Percentiles rank a stretch among this genome's conserved stretches.
phyloP scores from a whole-genome alignment of 1,284 basidiomycete genomes.

The Malassezia vespertilionis region DNA sequence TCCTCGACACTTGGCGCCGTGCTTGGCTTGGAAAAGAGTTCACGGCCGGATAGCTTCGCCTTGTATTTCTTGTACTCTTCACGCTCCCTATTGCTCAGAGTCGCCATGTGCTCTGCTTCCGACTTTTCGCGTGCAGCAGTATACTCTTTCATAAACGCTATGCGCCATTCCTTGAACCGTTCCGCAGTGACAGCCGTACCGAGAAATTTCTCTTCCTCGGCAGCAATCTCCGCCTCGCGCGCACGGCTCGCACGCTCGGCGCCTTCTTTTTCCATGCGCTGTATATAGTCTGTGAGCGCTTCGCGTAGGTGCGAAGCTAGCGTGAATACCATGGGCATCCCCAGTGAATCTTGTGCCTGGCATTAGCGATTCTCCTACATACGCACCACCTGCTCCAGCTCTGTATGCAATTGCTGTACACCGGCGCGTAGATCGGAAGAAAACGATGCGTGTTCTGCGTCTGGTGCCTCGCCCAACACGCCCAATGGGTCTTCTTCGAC shows the following conservation, averaged over 20 bases:
- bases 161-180: slow-evolving; percentile 71
- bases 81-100: slow-evolving; percentile 66
- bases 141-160: slow-evolving; percentile 54
- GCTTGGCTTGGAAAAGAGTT: slow-evolving; percentile 32
- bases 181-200: slow-evolving; percentile 79
- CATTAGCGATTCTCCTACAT: background rate
- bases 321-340: slow-evolving; percentile 97
- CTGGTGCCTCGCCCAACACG: slow-evolving; percentile 19
- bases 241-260: slow-evolving; percentile 56
- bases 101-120: slow-evolving; percentile 70
- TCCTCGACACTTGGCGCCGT: slow-evolving; percentile 24
- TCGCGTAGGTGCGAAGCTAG: slow-evolving; percentile 78
- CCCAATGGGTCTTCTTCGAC: slow-evolving; percentile 51
- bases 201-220: slow-evolving; percentile 71
- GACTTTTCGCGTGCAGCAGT: slow-evolving; percentile 55
- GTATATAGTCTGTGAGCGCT: slow-evolving; percentile 54
- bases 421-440: slow-evolving; percentile 4
- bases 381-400: slow-evolving; percentile 60
- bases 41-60: slow-evolving; percentile 58
- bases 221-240: slow-evolving; percentile 61
- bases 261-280: slow-evolving; percentile 55
- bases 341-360: slow-evolving; percentile 72
- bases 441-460: slow-evolving; percentile 9
- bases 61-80: slow-evolving; percentile 68
- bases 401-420: slow-evolving; percentile 54